These are phyloP conservation scores for Nemania bipapillata DNA, from an alignment of 2,329 filamentous ascomycete genomes.

Conservation along the genomic window DNA sequence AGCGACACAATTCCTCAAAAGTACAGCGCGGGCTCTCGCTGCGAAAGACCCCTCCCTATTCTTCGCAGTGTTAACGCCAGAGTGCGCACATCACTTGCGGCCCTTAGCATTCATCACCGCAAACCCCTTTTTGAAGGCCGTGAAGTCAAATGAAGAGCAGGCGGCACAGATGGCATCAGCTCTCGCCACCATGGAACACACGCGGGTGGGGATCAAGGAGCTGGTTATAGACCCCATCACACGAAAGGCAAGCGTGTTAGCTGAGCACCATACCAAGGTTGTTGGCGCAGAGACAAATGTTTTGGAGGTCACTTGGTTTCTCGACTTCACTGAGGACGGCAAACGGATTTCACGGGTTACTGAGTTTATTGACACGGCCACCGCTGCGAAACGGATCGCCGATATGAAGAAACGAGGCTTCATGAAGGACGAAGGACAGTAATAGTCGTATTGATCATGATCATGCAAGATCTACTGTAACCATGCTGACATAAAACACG, in stretches of 20 bases:
- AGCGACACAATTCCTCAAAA: not conserved
- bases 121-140: constrained; percentile 2
- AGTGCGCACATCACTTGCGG: not conserved
- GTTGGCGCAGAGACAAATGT: not conserved
- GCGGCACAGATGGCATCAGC: not conserved
- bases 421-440: too few relatives aligned
- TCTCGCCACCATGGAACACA: not conserved
- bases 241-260: constrained; percentile 10
- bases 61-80: not conserved
- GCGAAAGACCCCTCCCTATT: not conserved
- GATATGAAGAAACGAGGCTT: not conserved
- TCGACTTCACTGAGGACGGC: constrained; percentile 5
- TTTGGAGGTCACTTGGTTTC: constrained; percentile 2
- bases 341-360: constrained; percentile 3
- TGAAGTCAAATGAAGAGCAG: constrained; percentile 1
- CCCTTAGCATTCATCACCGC: not conserved
- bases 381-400: not conserved
- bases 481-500: too few relatives aligned
- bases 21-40: not conserved
- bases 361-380: constrained; percentile 13
- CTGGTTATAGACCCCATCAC: not conserved
- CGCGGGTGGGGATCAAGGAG: not conserved
- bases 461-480: too few relatives aligned
- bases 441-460: too few relatives aligned
- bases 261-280: constrained; percentile 1